Evolutionary conservation across 768 basidiomycete genomes (phyloP).

Genomic region (Dentipellis fragilis): DNA sequence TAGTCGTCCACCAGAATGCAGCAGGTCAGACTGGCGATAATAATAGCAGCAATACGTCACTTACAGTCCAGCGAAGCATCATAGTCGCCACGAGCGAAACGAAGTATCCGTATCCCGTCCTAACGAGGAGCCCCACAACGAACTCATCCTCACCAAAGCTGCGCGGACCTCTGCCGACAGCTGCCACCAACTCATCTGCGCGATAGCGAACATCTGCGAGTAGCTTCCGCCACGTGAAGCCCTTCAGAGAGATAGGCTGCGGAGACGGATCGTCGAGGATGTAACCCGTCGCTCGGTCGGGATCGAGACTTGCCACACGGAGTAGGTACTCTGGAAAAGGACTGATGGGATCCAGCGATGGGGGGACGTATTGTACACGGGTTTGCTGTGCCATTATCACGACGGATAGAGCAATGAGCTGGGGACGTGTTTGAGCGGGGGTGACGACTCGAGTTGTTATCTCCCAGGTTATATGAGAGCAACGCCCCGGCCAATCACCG

Average conservation of each 20-base stretch:
- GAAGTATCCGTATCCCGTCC: background rate
- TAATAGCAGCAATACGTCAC: background rate
- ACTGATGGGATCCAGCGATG: background rate
- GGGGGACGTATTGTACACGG: background rate
- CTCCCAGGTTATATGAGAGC: too few species aligned
- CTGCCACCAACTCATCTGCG: background rate
- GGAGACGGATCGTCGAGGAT: background rate
- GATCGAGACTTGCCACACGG: background rate
- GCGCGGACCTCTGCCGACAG: background rate
- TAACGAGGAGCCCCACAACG: background rate
- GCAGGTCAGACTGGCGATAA: background rate
- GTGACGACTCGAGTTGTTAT: too few species aligned
- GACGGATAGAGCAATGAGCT: too few species aligned
- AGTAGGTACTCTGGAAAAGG: background rate
- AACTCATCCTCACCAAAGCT: background rate
- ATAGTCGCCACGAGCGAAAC: background rate
- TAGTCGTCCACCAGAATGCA: background rate
- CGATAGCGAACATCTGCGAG: background rate
- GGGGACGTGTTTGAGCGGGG: too few species aligned
- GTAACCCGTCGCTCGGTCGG: background rate
- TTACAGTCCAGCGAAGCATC: background rate
- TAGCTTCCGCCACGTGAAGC: background rate
- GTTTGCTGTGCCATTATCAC: too few species aligned
- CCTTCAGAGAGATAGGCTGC: background rate
- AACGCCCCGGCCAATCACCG: too few species aligned